Conservation (phyloP, 306 rosid genomes). For the Cicer chorassanicum region DNA sequence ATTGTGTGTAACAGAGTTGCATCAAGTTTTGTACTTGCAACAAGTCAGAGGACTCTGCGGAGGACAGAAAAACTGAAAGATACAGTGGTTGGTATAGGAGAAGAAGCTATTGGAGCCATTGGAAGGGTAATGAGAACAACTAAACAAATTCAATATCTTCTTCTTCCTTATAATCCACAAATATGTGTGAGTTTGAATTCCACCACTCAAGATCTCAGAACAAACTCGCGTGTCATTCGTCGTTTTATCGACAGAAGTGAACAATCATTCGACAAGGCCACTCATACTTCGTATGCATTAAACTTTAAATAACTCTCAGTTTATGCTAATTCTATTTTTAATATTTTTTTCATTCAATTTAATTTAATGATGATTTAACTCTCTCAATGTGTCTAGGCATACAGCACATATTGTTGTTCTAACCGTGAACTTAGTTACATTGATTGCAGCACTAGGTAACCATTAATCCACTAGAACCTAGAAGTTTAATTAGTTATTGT, state of each 20-base stretch:
- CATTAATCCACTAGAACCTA: neutral
- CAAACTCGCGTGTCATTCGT: slow-evolving; percentile 52
- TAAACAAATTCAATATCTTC: slow-evolving; percentile 58
- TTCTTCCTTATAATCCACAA: slow-evolving; percentile 62
- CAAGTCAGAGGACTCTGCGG: slow-evolving; percentile 50
- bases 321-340: neutral
- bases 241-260: slow-evolving; percentile 52
- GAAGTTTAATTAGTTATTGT: neutral
- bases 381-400: slow-evolving; percentile 47
- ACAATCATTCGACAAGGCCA: slow-evolving; percentile 50
- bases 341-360: neutral
- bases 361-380: slow-evolving; percentile 5
- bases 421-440: slow-evolving; percentile 54
- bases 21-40: slow-evolving; percentile 59
- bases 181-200: slow-evolving; percentile 51
- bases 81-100: slow-evolving; percentile 56
- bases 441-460: slow-evolving; percentile 62
- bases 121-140: slow-evolving; percentile 52
- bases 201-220: slow-evolving; percentile 54
- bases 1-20: slow-evolving; percentile 56
- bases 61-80: slow-evolving; percentile 59
- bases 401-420: slow-evolving; percentile 61
- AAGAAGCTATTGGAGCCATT: slow-evolving; percentile 55
- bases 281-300: slow-evolving; percentile 56
- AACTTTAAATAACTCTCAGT: neutral